Percentiles rank a stretch among this genome's conserved stretches.
phyloP scores from a whole-genome alignment of 129 eudicot genomes.

The Flaveria brownii region DNA sequence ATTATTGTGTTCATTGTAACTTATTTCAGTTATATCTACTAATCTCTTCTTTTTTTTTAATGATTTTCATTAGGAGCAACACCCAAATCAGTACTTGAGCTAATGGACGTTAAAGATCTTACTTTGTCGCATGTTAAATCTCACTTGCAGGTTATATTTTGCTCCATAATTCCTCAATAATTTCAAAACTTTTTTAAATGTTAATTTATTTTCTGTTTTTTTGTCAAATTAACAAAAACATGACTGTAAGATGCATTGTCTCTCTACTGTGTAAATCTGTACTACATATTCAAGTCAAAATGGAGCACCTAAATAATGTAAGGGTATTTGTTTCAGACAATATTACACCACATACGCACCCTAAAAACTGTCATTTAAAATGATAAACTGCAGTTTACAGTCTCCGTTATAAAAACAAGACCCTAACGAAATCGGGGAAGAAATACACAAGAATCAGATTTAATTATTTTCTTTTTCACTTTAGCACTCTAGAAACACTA shows the following conservation, averaged over 20 bases:
- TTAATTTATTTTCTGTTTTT: background rate
- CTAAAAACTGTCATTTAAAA: no score
- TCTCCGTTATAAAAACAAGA: no score
- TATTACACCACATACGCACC: no score
- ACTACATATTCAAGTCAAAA: no score
- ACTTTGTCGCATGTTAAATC: constrained; percentile 98
- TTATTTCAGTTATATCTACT: constrained; percentile 14
- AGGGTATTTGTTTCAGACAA: no score
- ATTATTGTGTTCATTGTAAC: background rate
- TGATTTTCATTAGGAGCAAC: constrained; percentile 68
- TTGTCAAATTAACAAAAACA: background rate
- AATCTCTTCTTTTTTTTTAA: background rate
- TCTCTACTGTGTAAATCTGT: constrained; percentile 23
- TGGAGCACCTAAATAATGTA: no score
- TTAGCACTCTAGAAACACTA: constrained; percentile 31
- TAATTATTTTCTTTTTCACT: constrained; percentile 32
- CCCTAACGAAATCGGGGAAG: constrained; percentile 20
- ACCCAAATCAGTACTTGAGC: constrained; percentile 98
- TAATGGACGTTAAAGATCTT: constrained; percentile 98
- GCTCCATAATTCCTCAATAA: background rate
- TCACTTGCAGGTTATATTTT: constrained; percentile 80
- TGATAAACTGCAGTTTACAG: no score
- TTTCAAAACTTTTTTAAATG: constrained; percentile 4
- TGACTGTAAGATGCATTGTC: constrained; percentile 32
- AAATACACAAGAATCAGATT: constrained; percentile 31